Base-by-base conservation (phyloP, 495 filamentous ascomycete species). In the Cryomyces antarcticus region DNA sequence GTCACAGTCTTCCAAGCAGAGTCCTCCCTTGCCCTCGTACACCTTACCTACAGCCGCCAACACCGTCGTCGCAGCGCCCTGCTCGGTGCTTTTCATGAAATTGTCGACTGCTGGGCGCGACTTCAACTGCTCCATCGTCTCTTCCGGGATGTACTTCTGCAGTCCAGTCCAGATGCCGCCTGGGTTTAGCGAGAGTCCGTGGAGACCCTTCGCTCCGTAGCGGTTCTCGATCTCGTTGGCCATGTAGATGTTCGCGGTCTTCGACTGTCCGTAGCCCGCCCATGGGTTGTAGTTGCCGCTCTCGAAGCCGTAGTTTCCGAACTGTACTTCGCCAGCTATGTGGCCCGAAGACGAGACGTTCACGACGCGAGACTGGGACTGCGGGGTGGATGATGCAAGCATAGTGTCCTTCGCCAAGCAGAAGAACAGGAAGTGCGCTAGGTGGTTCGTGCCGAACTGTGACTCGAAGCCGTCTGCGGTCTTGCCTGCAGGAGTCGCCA, bases 381-480 rank as follows among this genome's bases (percentile, higher is more conserved):
- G 33, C 0, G 63, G 57, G 12, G 61, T 61, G 1, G 60, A 54
- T 27, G 53, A 55, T 10, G 57, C 47, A 11, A 70, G 55, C 6
- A 71, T 53, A 30, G 60, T 41, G 13, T 55, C 49, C 47, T 62
- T 59, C 30, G 73, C 61, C 4, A 66, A 61, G n/a, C 62, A 45
- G 53, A 71, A 68, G n/a, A 73, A 53, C 24, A 70, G 61, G 53
- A 70, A 71, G 46, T 74, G 69, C 5, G 47, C 57, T 0, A 71
- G 54, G 48, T 73, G 63, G 52, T 72, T 70, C 0, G 62, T 68
- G 10, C 57, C 63, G 42, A 74, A 62, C 41, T 71, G 50, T 0
- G 54, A 51, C 46, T 73, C 68, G 45, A 67, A 53, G 6, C 62
- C 63, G 38, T 73, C 63, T 6, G 51, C 50, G 5, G 63, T 73